Conservation (phyloP, 345 rosid species). For the Combretum micranthum region DNA sequence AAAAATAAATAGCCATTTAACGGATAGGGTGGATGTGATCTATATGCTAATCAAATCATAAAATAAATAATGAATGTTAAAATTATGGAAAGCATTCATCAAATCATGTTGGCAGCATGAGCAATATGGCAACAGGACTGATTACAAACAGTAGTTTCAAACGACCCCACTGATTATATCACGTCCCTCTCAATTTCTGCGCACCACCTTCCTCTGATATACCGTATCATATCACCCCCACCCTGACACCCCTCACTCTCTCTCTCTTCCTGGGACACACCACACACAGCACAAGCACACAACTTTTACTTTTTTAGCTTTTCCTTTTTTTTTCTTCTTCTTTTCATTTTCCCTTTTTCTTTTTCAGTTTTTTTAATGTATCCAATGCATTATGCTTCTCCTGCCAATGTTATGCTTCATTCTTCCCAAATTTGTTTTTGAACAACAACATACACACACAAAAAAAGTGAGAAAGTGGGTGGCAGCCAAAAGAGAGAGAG, state of each 20-base stretch:
- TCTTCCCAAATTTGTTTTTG: constrained; percentile 11
- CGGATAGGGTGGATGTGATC: too few species aligned
- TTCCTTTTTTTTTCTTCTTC: not conserved
- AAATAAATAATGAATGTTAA: too few species aligned
- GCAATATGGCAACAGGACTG: too few species aligned
- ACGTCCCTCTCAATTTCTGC: constrained; percentile 30
- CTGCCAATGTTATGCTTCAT: constrained; percentile 1
- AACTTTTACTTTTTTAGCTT: constrained; percentile 10
- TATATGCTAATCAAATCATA: too few species aligned
- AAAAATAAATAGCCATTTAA: too few species aligned
- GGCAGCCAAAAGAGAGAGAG: not conserved
- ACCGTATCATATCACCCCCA: constrained; percentile 11
- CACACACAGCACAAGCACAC: constrained; percentile 2
- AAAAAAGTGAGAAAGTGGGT: constrained; percentile 8
- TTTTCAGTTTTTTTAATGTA: not conserved
- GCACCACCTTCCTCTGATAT: constrained; percentile 16
- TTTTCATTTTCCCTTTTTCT: not conserved
- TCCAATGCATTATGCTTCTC: not conserved
- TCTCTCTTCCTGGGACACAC: not conserved
- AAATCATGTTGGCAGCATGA: too few species aligned
- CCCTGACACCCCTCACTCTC: constrained; percentile 3
- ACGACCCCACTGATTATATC: too few species aligned
- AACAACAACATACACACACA: constrained; percentile 18
- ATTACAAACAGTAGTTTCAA: too few species aligned
- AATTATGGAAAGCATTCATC: too few species aligned